Evolutionary conservation across 2,329 filamentous ascomycete species (phyloP).

Genomic region (Exophiala aquamarina): DNA sequence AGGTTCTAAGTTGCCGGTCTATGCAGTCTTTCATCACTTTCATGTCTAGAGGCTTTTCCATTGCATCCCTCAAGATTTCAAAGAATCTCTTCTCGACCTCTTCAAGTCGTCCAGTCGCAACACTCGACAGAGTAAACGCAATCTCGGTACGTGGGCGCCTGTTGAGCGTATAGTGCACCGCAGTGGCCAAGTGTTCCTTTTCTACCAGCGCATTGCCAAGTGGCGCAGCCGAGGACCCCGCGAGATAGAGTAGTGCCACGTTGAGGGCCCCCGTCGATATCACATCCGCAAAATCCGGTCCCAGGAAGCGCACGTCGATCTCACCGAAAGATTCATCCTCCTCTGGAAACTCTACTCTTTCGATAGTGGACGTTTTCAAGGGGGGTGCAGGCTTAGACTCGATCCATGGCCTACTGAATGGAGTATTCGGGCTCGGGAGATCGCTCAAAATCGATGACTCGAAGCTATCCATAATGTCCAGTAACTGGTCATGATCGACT

Average conservation of each 20-base stretch:
- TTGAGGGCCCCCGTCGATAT: slow-evolving; percentile 71
- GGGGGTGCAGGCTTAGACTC: slow-evolving; percentile 77
- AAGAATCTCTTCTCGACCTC: slow-evolving; percentile 84
- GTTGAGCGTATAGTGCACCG: slow-evolving; percentile 76
- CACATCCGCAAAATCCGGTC: slow-evolving; percentile 74
- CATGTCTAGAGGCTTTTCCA: slow-evolving; percentile 81
- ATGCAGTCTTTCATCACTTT: slow-evolving; percentile 87
- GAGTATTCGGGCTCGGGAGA: slow-evolving; percentile 70
- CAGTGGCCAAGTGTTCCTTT: slow-evolving; percentile 86
- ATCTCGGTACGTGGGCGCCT: slow-evolving; percentile 78
- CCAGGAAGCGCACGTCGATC: slow-evolving; percentile 81
- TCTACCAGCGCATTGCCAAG: slow-evolving; percentile 92
- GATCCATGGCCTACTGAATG: slow-evolving; percentile 87
- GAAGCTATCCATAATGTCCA: slow-evolving; percentile 81
- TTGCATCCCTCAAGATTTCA: slow-evolving; percentile 77
- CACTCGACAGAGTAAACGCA: slow-evolving; percentile 80
- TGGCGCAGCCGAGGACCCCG: slow-evolving; percentile 88
- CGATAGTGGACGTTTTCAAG: slow-evolving; percentile 69
- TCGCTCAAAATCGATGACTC: slow-evolving; percentile 82
- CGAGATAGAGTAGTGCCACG: slow-evolving; percentile 80
- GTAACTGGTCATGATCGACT: slow-evolving; percentile 75
- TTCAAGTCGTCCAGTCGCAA: slow-evolving; percentile 80
- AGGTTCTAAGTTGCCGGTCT: slow-evolving; percentile 73
- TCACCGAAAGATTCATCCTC: slow-evolving; percentile 94
- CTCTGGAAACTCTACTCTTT: slow-evolving; percentile 88